Base-by-base conservation (phyloP, 2,329 filamentous ascomycete species). In the Penicillium sp. region DNA sequence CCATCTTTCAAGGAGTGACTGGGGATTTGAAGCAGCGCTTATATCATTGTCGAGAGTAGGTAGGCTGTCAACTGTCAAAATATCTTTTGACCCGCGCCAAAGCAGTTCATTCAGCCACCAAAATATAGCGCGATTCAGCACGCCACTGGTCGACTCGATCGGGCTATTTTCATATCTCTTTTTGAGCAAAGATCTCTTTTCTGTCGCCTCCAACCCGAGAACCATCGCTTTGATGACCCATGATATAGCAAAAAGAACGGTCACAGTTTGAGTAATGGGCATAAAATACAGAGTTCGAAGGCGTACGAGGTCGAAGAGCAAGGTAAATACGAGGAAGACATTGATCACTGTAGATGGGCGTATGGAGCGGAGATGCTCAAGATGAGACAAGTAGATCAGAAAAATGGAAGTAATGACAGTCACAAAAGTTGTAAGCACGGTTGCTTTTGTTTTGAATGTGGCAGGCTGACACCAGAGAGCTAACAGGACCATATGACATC, bases 1-100 rank as follows among this genome's bases (percentile, higher is more conserved):
- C 76, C 75, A 78, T 35, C 63, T 63, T 9, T 68, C 61, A 17
- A 63, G 58, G 12, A 78, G 66, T 1, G 52, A 13, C 10, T 66
- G 44, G 21, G 73, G 69, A 27, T 76, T 62, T 36, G 72, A 72
- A 21, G 70, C 70, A 45, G 47, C 47, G 15, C 35, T 57, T 12
- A 66, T 50, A 2, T 61, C 59, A 31, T 75, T 72, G 57, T 79
- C 77, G 15, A 79, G 61, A 4, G 69, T 58, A 50, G 72, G 75
- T 1, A 82, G 69, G 43, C 79, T 75, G 5, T 78, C 73, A 0
- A 79, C 66, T 1, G 64, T 64, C 31, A 81, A 57, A 4, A 69
- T 64, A 9, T 72, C 57, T 17, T 59, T 66, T 19, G 66, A 72
- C 2, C 73, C 72, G 9, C 56, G 57, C 59, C 67, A 59, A 42